Percentiles rank a stretch among this genome's conserved stretches.
Evolutionary conservation across 257 asterid genomes (phyloP).

Genomic region (Nyctanthes arbortristis): DNA sequence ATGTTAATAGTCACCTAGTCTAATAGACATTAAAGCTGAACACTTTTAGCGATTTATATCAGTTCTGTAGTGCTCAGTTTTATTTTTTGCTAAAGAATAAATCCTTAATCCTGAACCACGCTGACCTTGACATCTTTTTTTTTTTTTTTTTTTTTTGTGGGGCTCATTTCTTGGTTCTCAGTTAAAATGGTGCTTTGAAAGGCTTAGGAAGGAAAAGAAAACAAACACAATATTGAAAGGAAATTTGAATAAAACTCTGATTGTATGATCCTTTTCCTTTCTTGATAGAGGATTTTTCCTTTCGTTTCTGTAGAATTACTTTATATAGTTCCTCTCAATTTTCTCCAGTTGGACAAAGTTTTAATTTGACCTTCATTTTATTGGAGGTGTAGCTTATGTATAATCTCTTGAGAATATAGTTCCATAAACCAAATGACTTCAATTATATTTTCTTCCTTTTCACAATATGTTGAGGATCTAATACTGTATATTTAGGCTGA

Average conservation of each 20-base stretch:
- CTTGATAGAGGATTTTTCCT: not conserved
- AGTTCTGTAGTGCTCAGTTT: not conserved
- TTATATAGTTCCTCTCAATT: not conserved
- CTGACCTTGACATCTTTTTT: not conserved
- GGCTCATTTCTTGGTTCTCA: not conserved
- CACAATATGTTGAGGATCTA: constrained; percentile 13
- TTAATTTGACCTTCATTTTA: not conserved
- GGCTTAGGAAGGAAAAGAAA: constrained; percentile 7
- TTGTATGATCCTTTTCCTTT: not conserved
- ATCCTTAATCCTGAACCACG: not conserved
- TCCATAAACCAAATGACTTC: constrained; percentile 12
- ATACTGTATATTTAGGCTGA: constrained; percentile 64
- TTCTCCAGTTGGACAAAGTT: not conserved
- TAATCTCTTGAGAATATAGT: not conserved
- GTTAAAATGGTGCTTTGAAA: not conserved
- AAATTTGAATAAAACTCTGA: not conserved
- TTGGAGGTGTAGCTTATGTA: not conserved
- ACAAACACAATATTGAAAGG: constrained; percentile 4
- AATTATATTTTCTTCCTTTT: constrained; percentile 4
- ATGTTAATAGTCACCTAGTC: constrained; percentile 1
- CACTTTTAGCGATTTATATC: not conserved
- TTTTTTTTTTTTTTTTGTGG: too few species aligned
- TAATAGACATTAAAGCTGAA: too few species aligned
- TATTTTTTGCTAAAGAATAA: constrained; percentile 13
- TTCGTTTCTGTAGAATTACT: not conserved